Conservation (phyloP, 2,329 filamentous ascomycete species). For the Xylariales sp. region DNA sequence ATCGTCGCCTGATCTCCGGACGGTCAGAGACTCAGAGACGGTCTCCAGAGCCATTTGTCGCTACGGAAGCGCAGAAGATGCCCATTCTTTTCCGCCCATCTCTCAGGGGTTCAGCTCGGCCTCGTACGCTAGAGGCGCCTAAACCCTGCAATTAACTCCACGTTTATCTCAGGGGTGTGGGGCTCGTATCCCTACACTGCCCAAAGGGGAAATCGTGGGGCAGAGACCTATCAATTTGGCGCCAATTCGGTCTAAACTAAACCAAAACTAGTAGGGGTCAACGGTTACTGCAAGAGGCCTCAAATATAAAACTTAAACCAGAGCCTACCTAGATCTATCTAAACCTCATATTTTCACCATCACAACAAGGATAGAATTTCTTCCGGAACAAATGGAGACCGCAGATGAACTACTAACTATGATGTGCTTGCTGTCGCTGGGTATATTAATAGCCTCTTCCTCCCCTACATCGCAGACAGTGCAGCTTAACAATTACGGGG, state of each 20-base stretch:
- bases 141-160: slow-evolving; percentile 32
- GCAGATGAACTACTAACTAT: not conserved
- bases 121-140: slow-evolving; percentile 23
- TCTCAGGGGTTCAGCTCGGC: slow-evolving; percentile 27
- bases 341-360: no score
- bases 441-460: slow-evolving; percentile 1
- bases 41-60: no score
- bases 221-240: not conserved
- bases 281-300: not conserved
- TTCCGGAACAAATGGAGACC: not conserved
- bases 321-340: no score
- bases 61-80: not conserved
- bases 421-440: not conserved
- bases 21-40: not conserved
- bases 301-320: no score
- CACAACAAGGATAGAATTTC: not conserved
- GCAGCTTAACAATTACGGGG: slow-evolving; percentile 8
- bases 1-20: slow-evolving; percentile 27
- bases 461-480: slow-evolving; percentile 2
- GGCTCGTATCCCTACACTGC: slow-evolving; percentile 13
- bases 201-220: slow-evolving; percentile 21
- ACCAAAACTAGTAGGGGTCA: not conserved
- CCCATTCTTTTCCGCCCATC: not conserved
- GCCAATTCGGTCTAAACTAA: not conserved
- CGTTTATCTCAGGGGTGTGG: slow-evolving; percentile 33